A percentile compares a stretch with the other conserved stretches of the same genome.
These are phyloP conservation scores for Cyberlindnera samutprakarnensis DNA, from an alignment of 805 yeast species.

Conservation along the genomic window DNA sequence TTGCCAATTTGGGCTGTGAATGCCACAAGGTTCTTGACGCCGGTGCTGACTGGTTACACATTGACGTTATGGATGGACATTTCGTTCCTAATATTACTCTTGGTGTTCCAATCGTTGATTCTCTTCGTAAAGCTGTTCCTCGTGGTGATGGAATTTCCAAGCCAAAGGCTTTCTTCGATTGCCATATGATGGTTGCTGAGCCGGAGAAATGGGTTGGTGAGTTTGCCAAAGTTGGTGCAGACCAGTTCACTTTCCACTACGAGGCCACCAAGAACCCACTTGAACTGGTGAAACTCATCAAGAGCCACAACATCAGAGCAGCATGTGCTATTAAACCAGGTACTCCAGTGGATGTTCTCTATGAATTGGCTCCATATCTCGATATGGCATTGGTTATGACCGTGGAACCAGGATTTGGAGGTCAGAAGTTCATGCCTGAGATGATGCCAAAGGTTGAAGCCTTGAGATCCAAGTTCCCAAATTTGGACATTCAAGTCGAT, in stretches of 20 bases:
- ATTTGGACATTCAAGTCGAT: slow-evolving; percentile 87
- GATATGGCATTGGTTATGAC: slow-evolving; percentile 98
- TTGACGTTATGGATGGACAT: slow-evolving; percentile 98
- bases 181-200: slow-evolving; percentile 95
- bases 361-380: slow-evolving; percentile 63
- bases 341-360: slow-evolving; percentile 78
- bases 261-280: slow-evolving; percentile 82
- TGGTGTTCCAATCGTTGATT: slow-evolving; percentile 84
- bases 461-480: slow-evolving; percentile 66
- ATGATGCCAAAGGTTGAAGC: slow-evolving; percentile 94
- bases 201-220: slow-evolving; percentile 95
- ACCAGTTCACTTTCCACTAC: slow-evolving; percentile 92
- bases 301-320: slow-evolving; percentile 77
- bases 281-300: slow-evolving; percentile 68
- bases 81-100: slow-evolving; percentile 94
- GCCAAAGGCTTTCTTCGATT: slow-evolving; percentile 64
- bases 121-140: slow-evolving; percentile 74
- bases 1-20: slow-evolving; percentile 81
- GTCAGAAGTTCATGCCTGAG: slow-evolving; percentile 89
- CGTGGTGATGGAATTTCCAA: slow-evolving; percentile 40
- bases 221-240: slow-evolving; percentile 90
- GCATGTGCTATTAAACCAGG: slow-evolving; percentile 94
- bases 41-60: slow-evolving; percentile 95
- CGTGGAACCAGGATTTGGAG: slow-evolving; percentile 98
- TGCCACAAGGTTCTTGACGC: slow-evolving; percentile 73